Evolutionary conservation across 139 green algal species (phyloP), one percentile per base, ranked within the genome.

Genomic region (Astrephomene gubernaculifera): DNA sequence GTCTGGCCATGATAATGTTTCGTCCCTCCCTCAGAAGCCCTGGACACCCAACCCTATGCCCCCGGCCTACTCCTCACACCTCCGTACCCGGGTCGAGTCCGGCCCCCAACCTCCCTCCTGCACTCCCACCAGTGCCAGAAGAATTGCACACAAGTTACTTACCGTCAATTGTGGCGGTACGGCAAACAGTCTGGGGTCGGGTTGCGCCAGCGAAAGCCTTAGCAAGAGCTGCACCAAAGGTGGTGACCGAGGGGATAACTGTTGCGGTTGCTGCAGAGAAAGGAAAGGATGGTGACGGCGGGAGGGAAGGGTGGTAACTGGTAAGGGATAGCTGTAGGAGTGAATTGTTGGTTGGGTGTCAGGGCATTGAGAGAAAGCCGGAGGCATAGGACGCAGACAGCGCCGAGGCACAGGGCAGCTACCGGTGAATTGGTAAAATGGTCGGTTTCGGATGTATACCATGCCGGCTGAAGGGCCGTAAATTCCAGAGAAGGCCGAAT

Each of bases 81-180:
- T n/a, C n/a, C n/a, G n/a, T n/a, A n/a, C n/a, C n/a, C n/a, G n/a
- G n/a, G n/a, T n/a, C n/a, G 49, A 57, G 12, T 57, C 17, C 14
- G 49, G 49, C 14, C 49, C 17, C 14, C 14, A 17, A 17, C 17
- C 12, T 57, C 14, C 14, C 17, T 57, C 14, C 49, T 25, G 49
- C 17, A 57, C 29, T 8, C 8, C 29, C 7, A n/a, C 8, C 4
- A 17, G 63, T 1, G 33, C 27, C 5, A 31, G 25, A 19, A 31
- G 33, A 71, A 12, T 12, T 41, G 64, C 21, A 21, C 31, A 22
- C 12, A 71, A 27, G 19, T 76, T 2, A 54, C 74, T 33, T 41
- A 82, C 74, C 74, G 22, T 83, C 76, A 5, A 83, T n/a, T 19
- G 60, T 83, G 39, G 76, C 76, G 43, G 76, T 83, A 33, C 76